Evolutionary conservation across 2,329 filamentous ascomycete genomes (phyloP).

Genomic region (Xylariales sp.): DNA sequence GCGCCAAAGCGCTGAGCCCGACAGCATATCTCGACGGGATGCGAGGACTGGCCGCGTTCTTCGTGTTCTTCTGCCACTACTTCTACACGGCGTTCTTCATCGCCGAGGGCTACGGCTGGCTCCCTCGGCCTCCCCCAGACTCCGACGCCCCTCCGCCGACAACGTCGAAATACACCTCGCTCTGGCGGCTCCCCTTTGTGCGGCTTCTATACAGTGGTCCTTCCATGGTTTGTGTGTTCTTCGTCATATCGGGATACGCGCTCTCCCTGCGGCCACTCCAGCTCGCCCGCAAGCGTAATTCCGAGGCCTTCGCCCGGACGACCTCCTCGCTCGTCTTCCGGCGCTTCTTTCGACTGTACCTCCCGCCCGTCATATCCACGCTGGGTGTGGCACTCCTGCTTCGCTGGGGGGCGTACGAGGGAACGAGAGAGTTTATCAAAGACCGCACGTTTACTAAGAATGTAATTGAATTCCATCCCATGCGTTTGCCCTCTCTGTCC

Average conservation of each 20-base stretch:
- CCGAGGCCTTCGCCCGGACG: constrained; percentile 53
- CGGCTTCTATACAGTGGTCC: constrained; percentile 66
- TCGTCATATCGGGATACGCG: constrained; percentile 71
- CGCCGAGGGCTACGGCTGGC: constrained; percentile 56
- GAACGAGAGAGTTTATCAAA: constrained; percentile 59
- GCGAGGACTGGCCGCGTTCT: constrained; percentile 65
- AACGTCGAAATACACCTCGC: constrained; percentile 53
- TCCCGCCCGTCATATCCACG: constrained; percentile 63
- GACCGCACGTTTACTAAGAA: constrained; percentile 60
- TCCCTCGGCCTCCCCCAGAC: constrained; percentile 22
- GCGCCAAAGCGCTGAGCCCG: constrained; percentile 58
- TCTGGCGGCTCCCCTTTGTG: constrained; percentile 65
- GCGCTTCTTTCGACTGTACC: constrained; percentile 62
- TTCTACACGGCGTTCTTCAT: constrained; percentile 65
- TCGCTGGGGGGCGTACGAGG: constrained; percentile 60
- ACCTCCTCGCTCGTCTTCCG: constrained; percentile 65
- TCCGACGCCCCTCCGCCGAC: constrained; percentile 12
- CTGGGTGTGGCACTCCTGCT: constrained; percentile 59
- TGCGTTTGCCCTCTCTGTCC: constrained; percentile 51
- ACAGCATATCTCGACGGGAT: constrained; percentile 70
- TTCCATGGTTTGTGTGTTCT: constrained; percentile 70
- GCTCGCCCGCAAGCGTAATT: constrained; percentile 50
- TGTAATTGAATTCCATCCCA: constrained; percentile 61
- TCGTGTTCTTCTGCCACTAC: constrained; percentile 69
- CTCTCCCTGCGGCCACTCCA: constrained; percentile 66